Evolutionary conservation across 371 early-diverging fungal genomes (phyloP).

Genomic region (Massospora cicadina): DNA sequence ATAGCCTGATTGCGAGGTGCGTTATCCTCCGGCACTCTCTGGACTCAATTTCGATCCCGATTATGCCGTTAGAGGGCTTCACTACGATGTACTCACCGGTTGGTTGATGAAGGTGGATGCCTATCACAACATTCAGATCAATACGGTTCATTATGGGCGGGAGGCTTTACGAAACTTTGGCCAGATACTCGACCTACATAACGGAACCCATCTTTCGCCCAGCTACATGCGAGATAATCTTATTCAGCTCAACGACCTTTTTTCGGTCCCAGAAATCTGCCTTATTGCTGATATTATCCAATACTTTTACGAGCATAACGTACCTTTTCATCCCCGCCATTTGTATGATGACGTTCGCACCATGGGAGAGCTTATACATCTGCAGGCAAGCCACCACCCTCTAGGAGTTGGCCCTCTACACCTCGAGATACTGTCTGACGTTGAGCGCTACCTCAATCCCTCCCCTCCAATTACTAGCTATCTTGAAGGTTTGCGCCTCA

Average conservation of each 20-base stretch:
- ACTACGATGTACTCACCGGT: constrained; percentile 36
- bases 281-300: constrained; percentile 37
- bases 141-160: constrained; percentile 35
- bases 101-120: constrained; percentile 50
- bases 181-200: constrained; percentile 27
- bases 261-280: constrained; percentile 37
- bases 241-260: constrained; percentile 40
- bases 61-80: constrained; percentile 44
- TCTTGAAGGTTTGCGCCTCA: constrained; percentile 23
- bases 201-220: constrained; percentile 37
- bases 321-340: constrained; percentile 39
- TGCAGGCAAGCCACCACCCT: constrained; percentile 14
- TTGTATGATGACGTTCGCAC: constrained; percentile 37
- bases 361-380: constrained; percentile 33
- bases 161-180: constrained; percentile 28
- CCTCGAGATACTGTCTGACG: constrained; percentile 23
- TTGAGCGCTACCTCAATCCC: constrained; percentile 27
- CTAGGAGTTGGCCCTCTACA: constrained; percentile 30
- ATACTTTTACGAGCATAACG: constrained; percentile 31
- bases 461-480: constrained; percentile 27
- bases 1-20: constrained; percentile 30
- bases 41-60: constrained; percentile 32
- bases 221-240: constrained; percentile 29
- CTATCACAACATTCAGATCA: constrained; percentile 39
- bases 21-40: constrained; percentile 26